phyloP scores from a whole-genome alignment of 2,329 filamentous ascomycete genomes.

The Fusarium nematophilum region DNA sequence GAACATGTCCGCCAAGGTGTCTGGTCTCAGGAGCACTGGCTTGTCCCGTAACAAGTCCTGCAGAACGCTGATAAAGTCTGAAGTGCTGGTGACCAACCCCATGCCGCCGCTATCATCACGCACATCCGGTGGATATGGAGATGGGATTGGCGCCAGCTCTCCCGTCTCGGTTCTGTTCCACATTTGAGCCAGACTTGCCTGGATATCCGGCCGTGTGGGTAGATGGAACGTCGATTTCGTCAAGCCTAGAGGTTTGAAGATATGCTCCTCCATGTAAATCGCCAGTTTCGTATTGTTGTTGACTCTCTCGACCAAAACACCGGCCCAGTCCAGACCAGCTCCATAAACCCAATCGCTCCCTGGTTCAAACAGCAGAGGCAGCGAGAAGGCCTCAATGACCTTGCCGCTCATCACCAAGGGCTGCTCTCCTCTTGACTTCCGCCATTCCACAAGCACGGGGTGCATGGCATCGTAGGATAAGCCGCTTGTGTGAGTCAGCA shows the following conservation, averaged over 20 bases:
- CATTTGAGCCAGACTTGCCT: slow-evolving; percentile 8
- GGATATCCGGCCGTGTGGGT: neutral
- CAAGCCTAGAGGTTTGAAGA: slow-evolving; percentile 8
- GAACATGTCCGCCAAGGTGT: slow-evolving; percentile 1
- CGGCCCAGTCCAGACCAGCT: slow-evolving; percentile 10
- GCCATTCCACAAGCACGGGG: slow-evolving; percentile 10
- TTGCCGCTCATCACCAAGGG: slow-evolving; percentile 14
- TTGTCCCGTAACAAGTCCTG: neutral
- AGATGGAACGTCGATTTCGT: slow-evolving; percentile 3
- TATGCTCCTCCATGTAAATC: slow-evolving; percentile 2
- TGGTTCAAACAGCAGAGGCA: slow-evolving; percentile 16
- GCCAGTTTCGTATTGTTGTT: slow-evolving; percentile 1
- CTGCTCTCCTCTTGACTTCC: slow-evolving; percentile 9
- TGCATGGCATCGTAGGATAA: slow-evolving; percentile 19
- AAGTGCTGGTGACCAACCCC: slow-evolving; percentile 6
- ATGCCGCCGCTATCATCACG: slow-evolving; percentile 11
- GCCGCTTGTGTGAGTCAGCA: slow-evolving; percentile 14
- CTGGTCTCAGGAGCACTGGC: neutral
- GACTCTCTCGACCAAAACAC: slow-evolving; percentile 9
- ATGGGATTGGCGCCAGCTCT: slow-evolving; percentile 3
- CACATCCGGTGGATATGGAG: slow-evolving; percentile 11
- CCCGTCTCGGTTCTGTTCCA: slow-evolving; percentile 2
- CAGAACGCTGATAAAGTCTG: slow-evolving; percentile 4
- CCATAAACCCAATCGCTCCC: slow-evolving; percentile 15
- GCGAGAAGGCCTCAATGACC: slow-evolving; percentile 3